Evolutionary conservation across 768 basidiomycete genomes (phyloP).

Genomic region (Lentinula sp.): DNA sequence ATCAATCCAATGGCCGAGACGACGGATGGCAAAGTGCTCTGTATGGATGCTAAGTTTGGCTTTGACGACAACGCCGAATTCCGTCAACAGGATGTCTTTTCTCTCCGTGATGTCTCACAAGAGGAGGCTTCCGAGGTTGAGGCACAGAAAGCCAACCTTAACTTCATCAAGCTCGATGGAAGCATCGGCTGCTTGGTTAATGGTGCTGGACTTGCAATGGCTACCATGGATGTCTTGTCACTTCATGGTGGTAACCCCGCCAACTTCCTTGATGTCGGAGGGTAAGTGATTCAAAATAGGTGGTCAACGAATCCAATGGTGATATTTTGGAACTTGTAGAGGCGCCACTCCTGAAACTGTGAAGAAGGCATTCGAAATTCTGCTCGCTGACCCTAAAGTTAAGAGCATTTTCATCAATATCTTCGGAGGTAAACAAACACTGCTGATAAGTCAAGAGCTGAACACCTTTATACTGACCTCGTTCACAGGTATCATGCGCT

Average conservation of each 20-base stretch:
- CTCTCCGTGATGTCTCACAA: constrained; percentile 85
- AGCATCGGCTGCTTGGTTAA: constrained; percentile 97
- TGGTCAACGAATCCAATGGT: background rate
- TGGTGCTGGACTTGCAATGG: constrained; percentile 98
- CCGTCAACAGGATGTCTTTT: constrained; percentile 88
- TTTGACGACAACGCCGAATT: constrained; percentile 99
- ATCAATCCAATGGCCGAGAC: constrained; percentile 98
- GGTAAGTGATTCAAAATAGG: constrained; percentile 35
- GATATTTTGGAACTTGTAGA: constrained; percentile 28
- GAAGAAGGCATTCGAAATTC: constrained; percentile 98
- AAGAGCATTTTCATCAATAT: constrained; percentile 99
- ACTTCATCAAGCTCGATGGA: constrained; percentile 99
- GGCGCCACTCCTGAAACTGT: constrained; percentile 99
- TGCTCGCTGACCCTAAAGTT: constrained; percentile 85
- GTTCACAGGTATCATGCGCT: constrained; percentile 86
- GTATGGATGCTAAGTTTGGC: constrained; percentile 99
- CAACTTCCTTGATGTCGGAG: constrained; percentile 98
- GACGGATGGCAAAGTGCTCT: constrained; percentile 85
- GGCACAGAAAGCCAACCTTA: constrained; percentile 92
- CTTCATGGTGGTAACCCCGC: constrained; percentile 95
- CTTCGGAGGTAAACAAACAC: constrained; percentile 64
- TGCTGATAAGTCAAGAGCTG: background rate
- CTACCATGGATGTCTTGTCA: constrained; percentile 99
- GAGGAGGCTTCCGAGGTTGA: constrained; percentile 98
- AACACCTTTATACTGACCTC: background rate